phyloP scores from a whole-genome alignment of 2,329 filamentous ascomycete genomes.

The Pseudovirgaria hyperparasitica region DNA sequence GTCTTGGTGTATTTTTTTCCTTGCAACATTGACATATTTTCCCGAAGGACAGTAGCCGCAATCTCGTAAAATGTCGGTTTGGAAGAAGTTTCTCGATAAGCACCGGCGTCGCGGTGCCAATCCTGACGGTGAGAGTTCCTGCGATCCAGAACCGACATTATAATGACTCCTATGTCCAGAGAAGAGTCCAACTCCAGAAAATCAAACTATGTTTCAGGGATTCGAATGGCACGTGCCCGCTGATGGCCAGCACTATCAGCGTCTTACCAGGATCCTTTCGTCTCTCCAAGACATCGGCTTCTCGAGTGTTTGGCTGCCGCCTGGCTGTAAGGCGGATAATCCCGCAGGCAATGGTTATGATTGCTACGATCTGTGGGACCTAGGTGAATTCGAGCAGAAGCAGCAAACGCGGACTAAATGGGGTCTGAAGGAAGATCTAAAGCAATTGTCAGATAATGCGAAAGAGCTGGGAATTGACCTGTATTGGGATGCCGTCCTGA shows the following conservation, averaged over 20 bases:
- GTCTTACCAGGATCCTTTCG: constrained; percentile 40
- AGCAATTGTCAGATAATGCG: constrained; percentile 36
- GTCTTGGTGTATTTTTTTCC: too few relatives aligned
- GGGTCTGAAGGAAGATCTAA: constrained; percentile 50
- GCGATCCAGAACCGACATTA: too few relatives aligned
- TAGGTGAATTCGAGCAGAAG: constrained; percentile 64
- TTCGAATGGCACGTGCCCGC: constrained; percentile 63
- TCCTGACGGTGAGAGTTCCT: too few relatives aligned
- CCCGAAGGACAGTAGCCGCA: too few relatives aligned
- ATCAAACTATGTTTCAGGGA: constrained; percentile 47
- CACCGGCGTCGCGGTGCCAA: too few relatives aligned
- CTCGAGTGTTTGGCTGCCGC: constrained; percentile 47
- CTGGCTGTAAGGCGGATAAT: constrained; percentile 54
- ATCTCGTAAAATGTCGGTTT: too few relatives aligned
- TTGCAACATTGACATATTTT: too few relatives aligned
- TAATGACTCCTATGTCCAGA: constrained; percentile 10
- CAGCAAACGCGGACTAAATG: constrained; percentile 52
- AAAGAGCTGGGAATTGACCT: constrained; percentile 38
- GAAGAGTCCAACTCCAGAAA: constrained; percentile 18
- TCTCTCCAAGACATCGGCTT: constrained; percentile 47
- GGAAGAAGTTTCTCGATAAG: too few relatives aligned
- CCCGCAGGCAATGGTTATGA: constrained; percentile 49
- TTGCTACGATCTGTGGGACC: constrained; percentile 54
- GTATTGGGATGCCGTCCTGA: constrained; percentile 59
- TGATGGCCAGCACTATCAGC: constrained; percentile 46